Evolutionary conservation across 768 basidiomycete species (phyloP), one percentile per base, ranked within the genome.

Genomic region (Termitomyces sp.): DNA sequence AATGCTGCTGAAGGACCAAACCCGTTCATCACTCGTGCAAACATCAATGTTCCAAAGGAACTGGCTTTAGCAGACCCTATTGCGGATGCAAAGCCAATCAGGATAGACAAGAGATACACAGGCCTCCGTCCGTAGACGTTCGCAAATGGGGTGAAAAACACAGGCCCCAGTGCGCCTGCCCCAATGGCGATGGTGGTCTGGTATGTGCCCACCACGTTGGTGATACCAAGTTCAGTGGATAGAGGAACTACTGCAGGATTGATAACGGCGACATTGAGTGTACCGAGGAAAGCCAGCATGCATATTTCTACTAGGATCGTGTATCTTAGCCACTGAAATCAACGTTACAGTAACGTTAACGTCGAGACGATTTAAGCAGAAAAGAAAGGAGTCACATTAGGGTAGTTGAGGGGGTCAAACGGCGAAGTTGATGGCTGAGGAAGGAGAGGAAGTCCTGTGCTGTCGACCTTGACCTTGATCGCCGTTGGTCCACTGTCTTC

Each of bases 321-420:
- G 53, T 67, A 73, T 59, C 73, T 72, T 42, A 76, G 54, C 73
- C 75, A 76, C 71, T 75, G 54, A 48, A 48, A 33, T 14, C 24
- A 35, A 42, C 49, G 22, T 22, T 22, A 22, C 20, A 24, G 22
- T 20, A 14, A n/a, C 3, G 38, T 40, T 40, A 14, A 40, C 8
- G 10, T 54, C n/a, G 32, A 45, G 24, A 16, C 30, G 18, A 24
- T 4, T 6, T 48, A 6, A 36, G 16, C 22, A 53, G 38, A 18
- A 48, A 44, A 18, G 1, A 55, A 30, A 7, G 2, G 12, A 58
- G 54, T 59, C 60, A 72, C 72, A 56, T 66, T 70, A 24, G 75
- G 75, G 53, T 76, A 78, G 57, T 76, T 77, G 54, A 78, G 66
- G 33, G 76, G 77, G 62, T 78, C 77, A 40, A 65, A 67, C n/a